Evolutionary conservation across 1,284 basidiomycete genomes (phyloP).

Genomic region (Ceraceosorus bombacis): DNA sequence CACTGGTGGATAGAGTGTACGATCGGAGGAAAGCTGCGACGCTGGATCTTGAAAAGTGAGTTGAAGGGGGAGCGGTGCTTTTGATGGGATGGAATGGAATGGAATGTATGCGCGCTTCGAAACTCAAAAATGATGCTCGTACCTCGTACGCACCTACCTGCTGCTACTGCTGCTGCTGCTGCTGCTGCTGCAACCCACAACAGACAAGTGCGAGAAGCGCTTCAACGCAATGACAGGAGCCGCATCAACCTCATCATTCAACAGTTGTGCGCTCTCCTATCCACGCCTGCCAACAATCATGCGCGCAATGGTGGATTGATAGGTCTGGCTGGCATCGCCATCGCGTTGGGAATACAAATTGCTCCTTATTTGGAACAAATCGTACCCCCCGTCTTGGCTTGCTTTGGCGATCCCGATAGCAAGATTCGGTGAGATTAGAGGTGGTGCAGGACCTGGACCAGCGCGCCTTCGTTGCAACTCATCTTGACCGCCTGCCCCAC

Average conservation of each 20-base stretch:
- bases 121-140: not conserved
- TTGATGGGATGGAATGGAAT: not conserved
- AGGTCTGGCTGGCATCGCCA: slow-evolving; percentile 89
- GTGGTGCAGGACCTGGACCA: not conserved
- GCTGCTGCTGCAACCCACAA: slow-evolving; percentile 5
- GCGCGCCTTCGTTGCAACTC: not conserved
- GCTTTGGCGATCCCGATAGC: slow-evolving; percentile 90
- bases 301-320: slow-evolving; percentile 91
- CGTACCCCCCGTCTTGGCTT: slow-evolving; percentile 78
- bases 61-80: slow-evolving; percentile 3
- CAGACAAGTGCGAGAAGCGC: slow-evolving; percentile 78
- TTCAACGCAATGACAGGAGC: slow-evolving; percentile 68
- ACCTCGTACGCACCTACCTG: not conserved
- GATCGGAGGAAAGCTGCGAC: slow-evolving; percentile 94
- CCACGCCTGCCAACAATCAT: slow-evolving; percentile 53
- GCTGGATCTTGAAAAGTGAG: slow-evolving; percentile 85
- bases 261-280: slow-evolving; percentile 68
- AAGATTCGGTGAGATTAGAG: slow-evolving; percentile 59
- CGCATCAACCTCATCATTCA: slow-evolving; percentile 82
- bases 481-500: not conserved
- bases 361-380: slow-evolving; percentile 90
- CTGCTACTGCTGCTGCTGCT: slow-evolving; percentile 1
- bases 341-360: slow-evolving; percentile 86
- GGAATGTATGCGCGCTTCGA: not conserved
- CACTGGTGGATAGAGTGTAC: slow-evolving; percentile 54